Evolutionary conservation across 208 protist species (phyloP).

Genomic region (Acanthamoeba polyphaga): DNA sequence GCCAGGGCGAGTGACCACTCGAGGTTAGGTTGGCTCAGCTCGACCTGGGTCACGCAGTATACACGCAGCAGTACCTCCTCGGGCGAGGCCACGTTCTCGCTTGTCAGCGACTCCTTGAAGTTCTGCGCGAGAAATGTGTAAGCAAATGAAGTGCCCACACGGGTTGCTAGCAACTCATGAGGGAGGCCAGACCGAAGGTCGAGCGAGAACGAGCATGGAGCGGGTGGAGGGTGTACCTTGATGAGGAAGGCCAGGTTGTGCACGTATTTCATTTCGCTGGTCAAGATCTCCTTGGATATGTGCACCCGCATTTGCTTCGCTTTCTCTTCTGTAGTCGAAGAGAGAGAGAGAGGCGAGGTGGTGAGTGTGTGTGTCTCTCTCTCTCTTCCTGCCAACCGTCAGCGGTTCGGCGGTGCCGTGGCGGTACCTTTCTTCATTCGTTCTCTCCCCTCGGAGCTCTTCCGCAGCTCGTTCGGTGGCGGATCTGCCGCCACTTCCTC

Average conservation of each 20-base stretch:
- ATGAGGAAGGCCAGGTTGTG: conserved; percentile 11
- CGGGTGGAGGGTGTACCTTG: not conserved
- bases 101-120: not conserved
- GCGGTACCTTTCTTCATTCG: not conserved
- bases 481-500: too few species aligned
- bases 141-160: not conserved
- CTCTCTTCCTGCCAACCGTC: too few species aligned
- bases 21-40: not conserved
- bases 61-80: not conserved
- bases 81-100: not conserved
- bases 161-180: too few species aligned
- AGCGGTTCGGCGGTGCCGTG: not conserved
- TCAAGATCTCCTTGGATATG: conserved; percentile 40
- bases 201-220: not conserved
- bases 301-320: not conserved
- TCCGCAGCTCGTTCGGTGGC: not conserved
- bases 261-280: conserved; percentile 66
- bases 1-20: not conserved
- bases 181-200: not conserved
- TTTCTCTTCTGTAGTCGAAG: not conserved
- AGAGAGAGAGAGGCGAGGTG: not conserved
- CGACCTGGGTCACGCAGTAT: not conserved
- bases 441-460: not conserved
- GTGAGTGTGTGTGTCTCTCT: too few species aligned
- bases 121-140: not conserved